Base-by-base conservation (phyloP, 768 basidiomycete species). In the Boletus coccyginus region DNA sequence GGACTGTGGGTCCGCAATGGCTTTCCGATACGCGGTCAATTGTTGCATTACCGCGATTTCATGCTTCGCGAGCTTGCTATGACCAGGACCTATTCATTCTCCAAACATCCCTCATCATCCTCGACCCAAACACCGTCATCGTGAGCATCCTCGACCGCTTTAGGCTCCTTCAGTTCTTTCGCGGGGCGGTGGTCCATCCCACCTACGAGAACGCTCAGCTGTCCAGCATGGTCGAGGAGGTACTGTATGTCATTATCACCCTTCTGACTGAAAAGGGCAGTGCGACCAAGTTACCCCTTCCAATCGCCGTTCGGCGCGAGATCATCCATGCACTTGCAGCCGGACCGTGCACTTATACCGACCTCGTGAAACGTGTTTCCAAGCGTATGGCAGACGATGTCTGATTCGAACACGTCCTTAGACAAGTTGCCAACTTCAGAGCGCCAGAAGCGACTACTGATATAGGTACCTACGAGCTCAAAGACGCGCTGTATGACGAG, bases 1-100 rank as follows among this genome's bases (percentile, higher is more conserved):
- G 94, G 94, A 0, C 79, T 98, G 5, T 99, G 97, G 97, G 95
- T 97, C 9, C 89, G 95, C 52, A 99, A 99, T 63, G 97, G 97
- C 5, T 92, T 94, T 66, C 90, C 89, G 16, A 95, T 98, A 62
- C 88, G 96, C 1, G 94, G 94, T 0, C 97, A 98, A 70, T 78
- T 94, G 5, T 81, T 95, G 50, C 96, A 98, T 69, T 99, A 99
- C 70, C 88, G 94, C 29, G 96, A 98, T 69, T 94, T 93, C 71
- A 89, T 91, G 82, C 84, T 98, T 27, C 88, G 96, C 19, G 97
- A 99, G 70, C 80, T 94, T 97, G 96, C 65, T 95, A 96, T 67
- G 97, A 99, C 70, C 94, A 98, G 70, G 97, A 94, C 61, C 77
- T 97, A 16, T 94, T 87, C 77, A 83, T 96, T 57, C 80, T 98